A percentile compares a stretch with the other conserved stretches of the same genome.
phyloP scores from a whole-genome alignment of 805 yeast species.

The Pichia heedii region DNA sequence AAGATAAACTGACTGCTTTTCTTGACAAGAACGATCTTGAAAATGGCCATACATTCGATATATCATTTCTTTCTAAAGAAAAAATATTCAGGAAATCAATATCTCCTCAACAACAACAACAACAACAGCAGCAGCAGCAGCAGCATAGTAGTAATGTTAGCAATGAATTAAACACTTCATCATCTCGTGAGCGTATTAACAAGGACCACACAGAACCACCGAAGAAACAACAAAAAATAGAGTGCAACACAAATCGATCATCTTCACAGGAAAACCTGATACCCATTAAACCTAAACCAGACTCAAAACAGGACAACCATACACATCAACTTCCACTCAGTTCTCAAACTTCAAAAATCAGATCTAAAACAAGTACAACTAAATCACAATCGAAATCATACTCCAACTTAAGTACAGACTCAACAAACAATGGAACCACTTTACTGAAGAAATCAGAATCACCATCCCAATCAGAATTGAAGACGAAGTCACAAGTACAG shows the following conservation, averaged over 20 bases:
- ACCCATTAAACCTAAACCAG: background rate
- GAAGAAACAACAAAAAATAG: constrained; percentile 1
- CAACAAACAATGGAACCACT: too few relatives aligned
- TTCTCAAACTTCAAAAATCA: background rate
- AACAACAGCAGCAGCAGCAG: constrained; percentile 7
- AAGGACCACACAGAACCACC: constrained; percentile 2
- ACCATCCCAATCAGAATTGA: background rate
- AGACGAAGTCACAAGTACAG: background rate
- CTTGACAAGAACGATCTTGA: constrained; percentile 45
- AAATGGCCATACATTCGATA: constrained; percentile 34
- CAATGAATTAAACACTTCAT: background rate
- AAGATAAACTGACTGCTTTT: constrained; percentile 35
- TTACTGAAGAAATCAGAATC: constrained; percentile 4
- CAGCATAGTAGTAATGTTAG: background rate
- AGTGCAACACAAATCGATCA: background rate
- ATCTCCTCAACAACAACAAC: constrained; percentile 22
- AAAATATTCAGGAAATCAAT: constrained; percentile 22
- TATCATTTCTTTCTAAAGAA: constrained; percentile 26
- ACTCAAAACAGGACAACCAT: background rate
- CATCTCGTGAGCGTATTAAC: constrained; percentile 1
- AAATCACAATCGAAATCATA: background rate
- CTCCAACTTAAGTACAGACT: background rate
- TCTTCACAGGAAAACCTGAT: background rate
- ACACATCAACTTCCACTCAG: background rate
- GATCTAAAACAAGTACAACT: background rate